Evolutionary conservation across 192 early-diverging fungal genomes (phyloP).

Genomic region (Coemansia sp.): DNA sequence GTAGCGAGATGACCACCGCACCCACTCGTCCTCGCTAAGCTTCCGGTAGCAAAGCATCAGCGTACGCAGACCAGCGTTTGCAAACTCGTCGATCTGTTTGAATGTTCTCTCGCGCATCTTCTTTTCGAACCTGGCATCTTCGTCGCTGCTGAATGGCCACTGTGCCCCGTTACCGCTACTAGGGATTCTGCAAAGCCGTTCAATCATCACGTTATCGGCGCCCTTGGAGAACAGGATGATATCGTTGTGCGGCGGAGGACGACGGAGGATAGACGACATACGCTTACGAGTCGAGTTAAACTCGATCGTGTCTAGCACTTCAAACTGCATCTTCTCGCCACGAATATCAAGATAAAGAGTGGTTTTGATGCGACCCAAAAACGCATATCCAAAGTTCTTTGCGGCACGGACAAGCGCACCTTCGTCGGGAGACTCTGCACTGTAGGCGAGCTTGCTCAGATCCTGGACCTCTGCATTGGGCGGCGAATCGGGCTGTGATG

Average conservation of each 20-base stretch:
- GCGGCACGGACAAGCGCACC: conserved; percentile 79
- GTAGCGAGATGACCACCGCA: conserved; percentile 74
- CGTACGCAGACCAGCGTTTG: conserved; percentile 86
- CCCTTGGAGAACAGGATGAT: conserved; percentile 91
- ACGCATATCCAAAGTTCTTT: conserved; percentile 75
- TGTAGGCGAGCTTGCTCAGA: conserved; percentile 34
- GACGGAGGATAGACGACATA: conserved; percentile 83
- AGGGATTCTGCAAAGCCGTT: conserved; percentile 57
- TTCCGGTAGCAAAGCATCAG: conserved; percentile 81
- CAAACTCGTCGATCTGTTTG: conserved; percentile 71
- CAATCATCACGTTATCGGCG: conserved; percentile 94
- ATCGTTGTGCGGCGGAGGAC: conserved; percentile 73
- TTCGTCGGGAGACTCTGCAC: conserved; percentile 78
- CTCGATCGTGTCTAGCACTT: conserved; percentile 83
- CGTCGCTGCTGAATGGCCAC: conserved; percentile 28
- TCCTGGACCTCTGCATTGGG: conserved; percentile 11
- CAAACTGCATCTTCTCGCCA: conserved; percentile 69
- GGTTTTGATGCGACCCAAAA: conserved; percentile 61
- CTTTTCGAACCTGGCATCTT: conserved; percentile 55
- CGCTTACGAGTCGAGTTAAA: conserved; percentile 96
- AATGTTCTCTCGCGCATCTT: conserved; percentile 60
- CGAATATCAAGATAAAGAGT: conserved; percentile 67
- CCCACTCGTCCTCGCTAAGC: conserved; percentile 71
- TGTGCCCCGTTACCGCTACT: background rate
- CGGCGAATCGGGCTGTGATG: conserved; percentile 14